phyloP scores from a whole-genome alignment of 805 yeast genomes.

The Yarrowia sp. region DNA sequence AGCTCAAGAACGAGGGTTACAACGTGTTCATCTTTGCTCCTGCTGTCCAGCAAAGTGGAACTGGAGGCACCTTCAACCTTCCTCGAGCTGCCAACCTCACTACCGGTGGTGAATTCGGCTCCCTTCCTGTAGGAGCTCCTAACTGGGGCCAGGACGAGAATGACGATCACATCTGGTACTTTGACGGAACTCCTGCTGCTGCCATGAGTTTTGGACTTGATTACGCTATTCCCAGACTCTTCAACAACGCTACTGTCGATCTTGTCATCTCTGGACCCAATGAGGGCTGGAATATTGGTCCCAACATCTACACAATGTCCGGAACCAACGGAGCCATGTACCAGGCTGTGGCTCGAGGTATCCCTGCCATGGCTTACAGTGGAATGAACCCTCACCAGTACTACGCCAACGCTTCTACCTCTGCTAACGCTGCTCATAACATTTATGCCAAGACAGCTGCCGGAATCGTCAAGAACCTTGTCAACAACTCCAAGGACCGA shows the following conservation, averaged over 20 bases:
- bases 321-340: constrained; percentile 47
- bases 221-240: constrained; percentile 43
- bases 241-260: constrained; percentile 42
- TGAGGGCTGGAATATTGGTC: constrained; percentile 45
- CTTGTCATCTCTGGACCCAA: constrained; percentile 48
- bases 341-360: constrained; percentile 41
- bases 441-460: constrained; percentile 19
- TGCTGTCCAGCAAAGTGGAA: constrained; percentile 50
- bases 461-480: constrained; percentile 1
- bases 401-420: neutral
- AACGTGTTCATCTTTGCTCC: constrained; percentile 52
- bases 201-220: constrained; percentile 44
- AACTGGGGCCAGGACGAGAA: constrained; percentile 47
- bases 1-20: constrained; percentile 46
- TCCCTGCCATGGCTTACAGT: constrained; percentile 45
- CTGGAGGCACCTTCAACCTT: constrained; percentile 50
- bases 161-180: constrained; percentile 44
- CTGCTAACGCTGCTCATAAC: neutral
- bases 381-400: constrained; percentile 32
- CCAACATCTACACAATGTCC: constrained; percentile 39
- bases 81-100: constrained; percentile 41
- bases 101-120: constrained; percentile 45
- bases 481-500: constrained; percentile 15
- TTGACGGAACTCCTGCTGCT: constrained; percentile 48
- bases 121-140: constrained; percentile 47